Conservation (phyloP, 768 basidiomycete species). For the Hericium rajendrae region DNA sequence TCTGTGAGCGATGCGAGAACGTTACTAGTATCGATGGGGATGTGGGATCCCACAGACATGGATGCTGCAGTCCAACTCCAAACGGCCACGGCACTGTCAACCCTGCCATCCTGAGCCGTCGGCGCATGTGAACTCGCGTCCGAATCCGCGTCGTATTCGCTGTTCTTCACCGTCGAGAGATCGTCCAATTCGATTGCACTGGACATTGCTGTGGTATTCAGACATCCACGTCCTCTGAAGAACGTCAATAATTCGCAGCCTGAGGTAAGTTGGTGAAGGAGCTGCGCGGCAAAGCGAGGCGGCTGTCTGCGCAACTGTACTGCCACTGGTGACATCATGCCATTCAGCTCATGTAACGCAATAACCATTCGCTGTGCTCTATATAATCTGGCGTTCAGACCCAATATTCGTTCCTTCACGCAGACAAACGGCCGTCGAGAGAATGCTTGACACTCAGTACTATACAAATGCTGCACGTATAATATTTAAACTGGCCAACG, state of each 20-base stretch:
- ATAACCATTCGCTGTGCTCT: too few species aligned
- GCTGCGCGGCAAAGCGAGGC: too few species aligned
- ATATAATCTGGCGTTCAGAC: too few species aligned
- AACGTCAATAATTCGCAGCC: not conserved
- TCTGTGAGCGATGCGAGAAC: not conserved
- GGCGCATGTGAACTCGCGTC: not conserved
- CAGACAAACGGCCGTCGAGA: too few species aligned
- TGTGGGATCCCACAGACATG: slow-evolving; percentile 7
- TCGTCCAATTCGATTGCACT: slow-evolving; percentile 31
- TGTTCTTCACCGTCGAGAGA: slow-evolving; percentile 16
- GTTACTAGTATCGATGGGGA: slow-evolving; percentile 1
- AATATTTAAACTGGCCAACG: not conserved
- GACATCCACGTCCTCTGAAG: not conserved
- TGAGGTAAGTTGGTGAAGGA: too few species aligned
- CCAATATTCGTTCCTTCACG: too few species aligned
- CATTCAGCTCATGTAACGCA: too few species aligned
- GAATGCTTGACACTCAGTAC: too few species aligned
- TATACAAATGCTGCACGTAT: too few species aligned
- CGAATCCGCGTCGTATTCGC: not conserved
- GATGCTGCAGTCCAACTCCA: slow-evolving; percentile 11
- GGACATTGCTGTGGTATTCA: slow-evolving; percentile 18
- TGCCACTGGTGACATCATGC: too few species aligned
- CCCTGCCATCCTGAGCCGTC: not conserved
- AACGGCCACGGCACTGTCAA: slow-evolving; percentile 4
- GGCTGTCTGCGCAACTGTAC: too few species aligned